A percentile compares a stretch with the other conserved stretches of the same genome.
Evolutionary conservation across 1,139 yeast species (phyloP).

Genomic region (Candida glucosophila): DNA sequence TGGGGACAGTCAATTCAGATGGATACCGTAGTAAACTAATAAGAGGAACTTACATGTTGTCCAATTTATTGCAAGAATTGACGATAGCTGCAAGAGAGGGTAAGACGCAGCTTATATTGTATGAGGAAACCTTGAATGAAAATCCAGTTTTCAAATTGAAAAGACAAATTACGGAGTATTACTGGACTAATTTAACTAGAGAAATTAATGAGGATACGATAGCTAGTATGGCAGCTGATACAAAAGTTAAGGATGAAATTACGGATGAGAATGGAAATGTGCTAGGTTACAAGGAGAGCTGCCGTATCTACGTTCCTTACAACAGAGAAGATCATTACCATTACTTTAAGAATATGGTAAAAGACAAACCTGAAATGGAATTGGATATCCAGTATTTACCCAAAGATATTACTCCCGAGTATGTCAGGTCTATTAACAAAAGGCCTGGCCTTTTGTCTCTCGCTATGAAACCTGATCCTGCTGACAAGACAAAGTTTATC

Average conservation of each 20-base stretch:
- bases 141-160: conserved; percentile 78
- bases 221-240: conserved; percentile 69
- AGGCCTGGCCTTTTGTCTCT: conserved; percentile 84
- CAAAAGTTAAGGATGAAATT: conserved; percentile 61
- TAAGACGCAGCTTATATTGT: conserved; percentile 65
- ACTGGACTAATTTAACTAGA: conserved; percentile 79
- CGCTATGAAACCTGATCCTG: conserved; percentile 51
- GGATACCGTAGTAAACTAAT: conserved; percentile 69
- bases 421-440: conserved; percentile 66
- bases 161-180: conserved; percentile 66
- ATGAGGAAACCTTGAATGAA: conserved; percentile 77
- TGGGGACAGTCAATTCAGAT: conserved; percentile 80
- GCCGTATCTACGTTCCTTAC: conserved; percentile 73
- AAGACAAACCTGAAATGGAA: conserved; percentile 45
- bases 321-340: conserved; percentile 65
- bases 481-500: conserved; percentile 41
- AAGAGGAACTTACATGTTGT: conserved; percentile 86
- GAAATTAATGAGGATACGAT: conserved; percentile 53
- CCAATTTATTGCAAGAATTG: conserved; percentile 80
- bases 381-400: conserved; percentile 74
- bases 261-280: conserved; percentile 24
- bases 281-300: conserved; percentile 31
- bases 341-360: conserved; percentile 51
- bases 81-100: conserved; percentile 83
- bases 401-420: conserved; percentile 54